phyloP scores from a whole-genome alignment of 202 grass and related monocot species.

The Panicum hallii region DNA sequence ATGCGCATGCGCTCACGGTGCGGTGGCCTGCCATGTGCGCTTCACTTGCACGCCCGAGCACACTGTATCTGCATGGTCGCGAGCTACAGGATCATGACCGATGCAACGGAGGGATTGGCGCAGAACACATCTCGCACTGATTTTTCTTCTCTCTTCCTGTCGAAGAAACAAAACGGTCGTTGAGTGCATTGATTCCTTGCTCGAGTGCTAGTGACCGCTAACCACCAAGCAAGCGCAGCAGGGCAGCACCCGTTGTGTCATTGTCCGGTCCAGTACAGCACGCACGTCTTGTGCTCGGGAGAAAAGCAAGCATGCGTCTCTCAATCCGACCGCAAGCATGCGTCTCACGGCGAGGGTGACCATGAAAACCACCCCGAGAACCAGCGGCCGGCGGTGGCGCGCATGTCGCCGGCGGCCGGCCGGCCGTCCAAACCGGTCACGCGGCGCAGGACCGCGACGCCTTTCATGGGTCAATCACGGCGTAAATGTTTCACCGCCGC shows the following conservation, averaged over 20 bases:
- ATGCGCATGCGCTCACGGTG: neutral
- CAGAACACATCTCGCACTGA: neutral
- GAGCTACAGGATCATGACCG: neutral
- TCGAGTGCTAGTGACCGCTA: no score
- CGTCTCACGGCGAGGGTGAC: neutral
- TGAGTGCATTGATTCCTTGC: no score
- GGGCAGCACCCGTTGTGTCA: no score
- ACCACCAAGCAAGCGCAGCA: no score
- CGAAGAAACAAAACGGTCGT: no score
- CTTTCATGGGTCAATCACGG: no score
- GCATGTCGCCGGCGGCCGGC: neutral
- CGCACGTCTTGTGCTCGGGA: no score
- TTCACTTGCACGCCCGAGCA: neutral
- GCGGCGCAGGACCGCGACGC: neutral
- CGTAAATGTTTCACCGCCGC: neutral
- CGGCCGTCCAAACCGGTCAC: neutral
- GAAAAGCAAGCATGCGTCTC: no score
- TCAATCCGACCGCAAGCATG: no score
- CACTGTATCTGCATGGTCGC: neutral
- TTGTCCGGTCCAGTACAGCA: no score
- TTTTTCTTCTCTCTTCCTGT: no score
- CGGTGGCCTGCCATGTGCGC: neutral
- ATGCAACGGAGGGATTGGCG: neutral
- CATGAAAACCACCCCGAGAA: neutral
- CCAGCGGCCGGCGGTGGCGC: neutral